Conservation (phyloP, 495 filamentous ascomycete species). For the Penicillium taxi region DNA sequence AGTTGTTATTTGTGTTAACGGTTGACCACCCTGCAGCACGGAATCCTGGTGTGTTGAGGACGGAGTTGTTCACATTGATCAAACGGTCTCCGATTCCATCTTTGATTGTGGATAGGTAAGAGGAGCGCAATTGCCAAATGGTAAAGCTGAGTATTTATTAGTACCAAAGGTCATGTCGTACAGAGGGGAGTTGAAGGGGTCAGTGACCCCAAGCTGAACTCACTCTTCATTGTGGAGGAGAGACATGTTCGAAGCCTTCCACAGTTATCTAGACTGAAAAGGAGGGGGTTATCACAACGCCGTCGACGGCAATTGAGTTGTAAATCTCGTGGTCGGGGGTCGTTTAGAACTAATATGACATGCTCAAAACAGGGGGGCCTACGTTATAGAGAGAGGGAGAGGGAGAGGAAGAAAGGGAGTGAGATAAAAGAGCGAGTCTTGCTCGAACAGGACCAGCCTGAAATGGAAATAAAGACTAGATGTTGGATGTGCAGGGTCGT, state of each 20-base stretch:
- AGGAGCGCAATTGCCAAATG: conserved; percentile 84
- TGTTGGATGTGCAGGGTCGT: conserved; percentile 7
- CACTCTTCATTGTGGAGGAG: conserved; percentile 97
- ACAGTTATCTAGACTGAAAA: neutral
- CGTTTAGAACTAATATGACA: conserved; percentile 9
- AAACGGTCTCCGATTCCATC: conserved; percentile 95
- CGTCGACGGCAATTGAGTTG: conserved; percentile 4
- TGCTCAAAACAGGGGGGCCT: too few species aligned
- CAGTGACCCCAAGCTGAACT: conserved; percentile 19
- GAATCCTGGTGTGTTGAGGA: conserved; percentile 91
- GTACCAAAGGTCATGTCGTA: conserved; percentile 4
- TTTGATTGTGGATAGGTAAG: conserved; percentile 81
- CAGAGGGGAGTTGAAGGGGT: conserved; percentile 1
- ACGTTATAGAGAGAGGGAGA: conserved; percentile 7
- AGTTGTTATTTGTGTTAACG: conserved; percentile 43
- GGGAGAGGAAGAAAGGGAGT: conserved; percentile 1
- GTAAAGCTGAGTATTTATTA: conserved; percentile 58
- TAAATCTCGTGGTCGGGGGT: conserved; percentile 1
- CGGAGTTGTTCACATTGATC: conserved; percentile 81
- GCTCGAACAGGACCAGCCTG: conserved; percentile 34
- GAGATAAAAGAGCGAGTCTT: conserved; percentile 9
- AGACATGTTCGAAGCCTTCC: conserved; percentile 54
- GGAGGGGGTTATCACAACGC: neutral
- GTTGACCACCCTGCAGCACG: conserved; percentile 88
- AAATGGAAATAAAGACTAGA: conserved; percentile 9